Evolutionary conservation across 108 stramenopile species (phyloP).

Genomic region (Nitzschia palea): DNA sequence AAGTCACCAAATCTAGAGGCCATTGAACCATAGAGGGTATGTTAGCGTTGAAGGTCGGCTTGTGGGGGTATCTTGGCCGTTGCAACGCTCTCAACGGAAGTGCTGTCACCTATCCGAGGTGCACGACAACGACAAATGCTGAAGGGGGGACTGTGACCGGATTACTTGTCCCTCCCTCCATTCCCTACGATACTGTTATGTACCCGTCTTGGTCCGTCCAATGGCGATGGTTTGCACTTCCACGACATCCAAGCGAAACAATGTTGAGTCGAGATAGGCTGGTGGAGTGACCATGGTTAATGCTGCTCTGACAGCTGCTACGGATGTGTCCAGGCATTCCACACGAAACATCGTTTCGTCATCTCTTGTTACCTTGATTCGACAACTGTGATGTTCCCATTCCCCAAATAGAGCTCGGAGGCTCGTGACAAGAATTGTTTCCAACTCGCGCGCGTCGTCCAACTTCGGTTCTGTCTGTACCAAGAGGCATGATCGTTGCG

Average conservation of each 20-base stretch:
- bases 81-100: slow-evolving; percentile 10
- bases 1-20: too few species aligned
- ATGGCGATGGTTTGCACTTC: too few species aligned
- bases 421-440: slow-evolving; percentile 36
- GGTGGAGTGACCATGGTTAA: slow-evolving; percentile 41
- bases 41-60: neutral
- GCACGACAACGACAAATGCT: neutral
- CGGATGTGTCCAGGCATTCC: slow-evolving; percentile 24
- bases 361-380: neutral
- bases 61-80: neutral
- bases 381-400: slow-evolving; percentile 27
- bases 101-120: neutral
- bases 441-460: slow-evolving; percentile 39
- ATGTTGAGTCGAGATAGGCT: slow-evolving; percentile 27
- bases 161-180: too few species aligned
- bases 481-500: too few species aligned
- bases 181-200: too few species aligned
- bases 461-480: slow-evolving; percentile 10
- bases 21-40: too few species aligned
- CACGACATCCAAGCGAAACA: slow-evolving; percentile 43
- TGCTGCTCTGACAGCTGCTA: slow-evolving; percentile 30
- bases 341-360: slow-evolving; percentile 2
- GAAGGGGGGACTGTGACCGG: too few species aligned
- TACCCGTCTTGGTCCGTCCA: too few species aligned
- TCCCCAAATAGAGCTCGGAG: slow-evolving; percentile 45